Base-by-base conservation (phyloP, 768 basidiomycete species). In the Pisolithus tinctorius region DNA sequence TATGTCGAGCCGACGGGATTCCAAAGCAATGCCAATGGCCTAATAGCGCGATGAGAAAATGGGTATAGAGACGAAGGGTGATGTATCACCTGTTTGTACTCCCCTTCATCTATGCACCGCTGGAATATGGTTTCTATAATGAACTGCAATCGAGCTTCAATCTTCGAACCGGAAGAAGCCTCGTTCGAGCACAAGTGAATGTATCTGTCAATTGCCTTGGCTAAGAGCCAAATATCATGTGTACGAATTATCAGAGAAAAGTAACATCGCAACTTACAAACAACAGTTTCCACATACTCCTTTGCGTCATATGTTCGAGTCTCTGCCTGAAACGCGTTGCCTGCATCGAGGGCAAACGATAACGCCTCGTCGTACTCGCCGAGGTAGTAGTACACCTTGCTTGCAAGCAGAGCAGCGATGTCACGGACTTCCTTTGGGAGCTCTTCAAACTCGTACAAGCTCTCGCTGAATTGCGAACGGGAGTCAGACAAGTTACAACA, bases 351-450 rank as follows among this genome's bases (percentile, higher is more conserved):
- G 20, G 96, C 96, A 63, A 97, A 97, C 11, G 90, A 86, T 52
- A 99, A 79, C 27, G 94, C 91, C 66, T 99, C 96, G 62, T 94
- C 92, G 60, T 95, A 89, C 67, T 92, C 90, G 57, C 89, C 93
- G 45, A 99, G 77, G 77, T 88, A 95, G 71, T 93, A 98, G 71
- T 98, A 98, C 46, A 98, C 89, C 68, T 98, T 98, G 77, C 93
- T 94, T n/a, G 89, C 87, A 27, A 99, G 78, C 47, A 98, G 74
- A 20, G 94, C 92, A 17, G 96, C 94, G 47, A 84, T 79, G 60
- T 88, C 81, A 36, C 88, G 86, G 13, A 86, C 82, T 47, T 82
- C 74, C 55, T 80, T 77, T 0, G 88, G 78, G 7, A 97, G 76
- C 36, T 86, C 81, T 11, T 86, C 76, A 52, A 78, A 82, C 71